Conservation (phyloP, 176 grass and related monocot species). For the Cocos nucifera region DNA sequence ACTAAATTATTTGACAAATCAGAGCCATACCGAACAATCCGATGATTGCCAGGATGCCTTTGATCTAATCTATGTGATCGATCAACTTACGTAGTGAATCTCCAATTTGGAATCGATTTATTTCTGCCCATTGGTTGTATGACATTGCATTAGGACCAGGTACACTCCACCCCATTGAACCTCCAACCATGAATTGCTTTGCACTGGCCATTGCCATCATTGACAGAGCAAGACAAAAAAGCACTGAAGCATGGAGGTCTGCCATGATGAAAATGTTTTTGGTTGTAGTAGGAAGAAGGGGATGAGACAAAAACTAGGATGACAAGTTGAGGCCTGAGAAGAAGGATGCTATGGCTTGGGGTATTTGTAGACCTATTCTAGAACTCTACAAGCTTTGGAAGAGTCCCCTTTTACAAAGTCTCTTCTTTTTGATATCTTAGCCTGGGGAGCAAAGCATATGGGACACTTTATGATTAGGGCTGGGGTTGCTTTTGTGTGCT, state of each 20-base stretch:
- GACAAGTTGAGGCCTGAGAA: background rate
- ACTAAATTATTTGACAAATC: background rate
- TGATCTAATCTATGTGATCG: background rate
- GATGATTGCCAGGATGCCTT: background rate
- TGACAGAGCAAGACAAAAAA: constrained; percentile 5
- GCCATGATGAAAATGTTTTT: constrained; percentile 22
- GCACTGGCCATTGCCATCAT: constrained; percentile 26
- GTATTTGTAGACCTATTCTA: constrained; percentile 38
- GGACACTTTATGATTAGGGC: constrained; percentile 5
- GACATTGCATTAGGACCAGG: constrained; percentile 22
- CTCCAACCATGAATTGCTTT: constrained; percentile 54
- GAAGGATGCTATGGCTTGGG: background rate
- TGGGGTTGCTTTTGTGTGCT: constrained; percentile 12
- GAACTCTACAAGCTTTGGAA: constrained; percentile 36
- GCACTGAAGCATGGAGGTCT: background rate
- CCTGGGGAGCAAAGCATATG: constrained; percentile 22
- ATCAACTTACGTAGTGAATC: constrained; percentile 57
- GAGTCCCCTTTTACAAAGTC: constrained; percentile 24
- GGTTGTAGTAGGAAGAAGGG: background rate
- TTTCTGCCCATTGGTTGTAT: constrained; percentile 40
- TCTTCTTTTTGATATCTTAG: constrained; percentile 32
- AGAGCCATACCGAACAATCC: background rate
- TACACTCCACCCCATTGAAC: constrained; percentile 41
- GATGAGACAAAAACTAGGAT: background rate
- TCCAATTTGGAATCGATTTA: constrained; percentile 41